Evolutionary conservation across 1,284 basidiomycete genomes (phyloP), one percentile per base, ranked within the genome.

Genomic region (Sporisorium iseilematis-ciliati): DNA sequence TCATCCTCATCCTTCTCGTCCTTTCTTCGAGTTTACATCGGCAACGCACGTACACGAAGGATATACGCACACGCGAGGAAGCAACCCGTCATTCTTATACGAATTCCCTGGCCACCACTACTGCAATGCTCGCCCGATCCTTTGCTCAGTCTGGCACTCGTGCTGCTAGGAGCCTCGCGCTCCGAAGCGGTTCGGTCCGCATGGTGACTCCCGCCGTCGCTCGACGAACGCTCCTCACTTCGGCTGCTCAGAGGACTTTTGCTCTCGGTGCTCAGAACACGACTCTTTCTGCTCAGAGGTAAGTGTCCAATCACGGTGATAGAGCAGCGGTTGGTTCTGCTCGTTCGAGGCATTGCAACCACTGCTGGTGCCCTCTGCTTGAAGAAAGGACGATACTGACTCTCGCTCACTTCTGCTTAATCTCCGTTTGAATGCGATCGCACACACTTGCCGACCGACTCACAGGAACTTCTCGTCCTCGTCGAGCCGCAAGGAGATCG

Each of bases 401-500:
- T 48, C 20, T 38, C 21, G 43, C 12, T 25, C 23, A 10, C 26
- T 25, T 8, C 20, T 12, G 26, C 12, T 16, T 11, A 31, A 10
- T 16, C 18, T 16, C 6, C 5, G 11, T 25, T 8, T 31, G 18
- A 5, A 29, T 40, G 7, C 11, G 29, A 38, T 38, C 12, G 35
- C 35, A 38, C 35, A 14, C 16, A 14, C 35, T 38, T 6, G 35
- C 35, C 35, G 35, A 38, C 35, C 12, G 25, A 25, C 10, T 18
- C 26, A 42, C 56, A 75, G 74, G 52, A 58, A 52, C 62, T 76
- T 81, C 41, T 79, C 79, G 23, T 55, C 74, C 25, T 67, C 77
- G 4, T 58, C 68, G n/a, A 66, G 58, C 64, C 58, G 57, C 41
- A 78, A 68, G 23, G 80, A 95, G 87, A 93, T 92, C 64, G 90